Conservation (phyloP, 495 filamentous ascomycete genomes). For the Thermothielavioides terrestris region DNA sequence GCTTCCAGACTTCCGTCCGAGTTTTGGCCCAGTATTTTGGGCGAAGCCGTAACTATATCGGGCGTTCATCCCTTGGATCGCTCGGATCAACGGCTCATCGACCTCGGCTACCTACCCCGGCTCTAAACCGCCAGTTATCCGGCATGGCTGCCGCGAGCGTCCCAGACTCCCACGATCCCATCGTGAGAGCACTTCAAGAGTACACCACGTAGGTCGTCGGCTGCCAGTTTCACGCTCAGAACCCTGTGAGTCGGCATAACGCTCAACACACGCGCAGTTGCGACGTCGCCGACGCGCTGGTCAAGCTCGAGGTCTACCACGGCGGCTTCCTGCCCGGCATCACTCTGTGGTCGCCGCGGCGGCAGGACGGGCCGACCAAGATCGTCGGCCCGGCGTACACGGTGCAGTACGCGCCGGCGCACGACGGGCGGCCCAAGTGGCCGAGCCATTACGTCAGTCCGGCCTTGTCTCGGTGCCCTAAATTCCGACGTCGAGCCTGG, state of each 20-base stretch:
- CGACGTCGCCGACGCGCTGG: constrained; percentile 40
- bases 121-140: neutral
- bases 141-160: constrained; percentile 12
- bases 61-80: too few species aligned
- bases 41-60: too few species aligned
- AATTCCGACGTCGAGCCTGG: too few species aligned
- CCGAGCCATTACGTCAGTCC: constrained; percentile 41
- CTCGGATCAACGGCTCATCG: neutral
- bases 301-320: constrained; percentile 42
- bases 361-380: constrained; percentile 43
- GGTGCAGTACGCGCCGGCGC: constrained; percentile 43
- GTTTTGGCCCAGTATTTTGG: too few species aligned
- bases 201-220: constrained; percentile 33
- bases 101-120: constrained; percentile 17
- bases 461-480: too few species aligned
- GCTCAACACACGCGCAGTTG: constrained; percentile 22
- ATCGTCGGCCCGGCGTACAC: constrained; percentile 52
- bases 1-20: too few species aligned
- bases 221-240: neutral
- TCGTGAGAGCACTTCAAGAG: constrained; percentile 31
- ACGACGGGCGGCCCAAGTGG: constrained; percentile 38
- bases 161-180: constrained; percentile 23
- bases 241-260: neutral
- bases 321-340: constrained; percentile 51
- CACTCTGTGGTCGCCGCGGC: constrained; percentile 48